These are phyloP conservation scores for Dianthus caryophyllus DNA, from an alignment of 148 eudicot species.

Conservation along the genomic window DNA sequence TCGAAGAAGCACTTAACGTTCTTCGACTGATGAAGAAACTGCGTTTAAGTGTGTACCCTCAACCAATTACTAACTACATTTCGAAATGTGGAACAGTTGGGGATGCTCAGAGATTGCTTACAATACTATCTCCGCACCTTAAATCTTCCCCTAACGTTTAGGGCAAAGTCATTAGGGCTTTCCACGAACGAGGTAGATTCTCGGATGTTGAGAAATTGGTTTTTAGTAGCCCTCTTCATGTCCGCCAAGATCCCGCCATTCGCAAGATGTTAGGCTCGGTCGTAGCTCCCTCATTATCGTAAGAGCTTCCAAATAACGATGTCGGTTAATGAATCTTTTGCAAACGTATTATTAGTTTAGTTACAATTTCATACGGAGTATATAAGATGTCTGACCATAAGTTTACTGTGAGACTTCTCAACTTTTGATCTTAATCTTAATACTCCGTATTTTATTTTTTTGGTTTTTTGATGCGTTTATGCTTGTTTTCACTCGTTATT, in stretches of 20 bases:
- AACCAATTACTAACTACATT: constrained; percentile 52
- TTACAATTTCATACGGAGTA: no score
- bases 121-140: constrained; percentile 36
- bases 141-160: constrained; percentile 49
- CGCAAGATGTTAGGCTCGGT: constrained; percentile 49
- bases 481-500: no score
- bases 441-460: no score
- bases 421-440: no score
- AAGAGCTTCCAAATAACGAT: not conserved
- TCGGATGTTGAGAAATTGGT: constrained; percentile 76
- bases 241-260: constrained; percentile 48
- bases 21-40: constrained; percentile 65
- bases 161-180: constrained; percentile 40
- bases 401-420: no score
- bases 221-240: constrained; percentile 51
- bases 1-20: constrained; percentile 63
- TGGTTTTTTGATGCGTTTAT: no score
- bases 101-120: constrained; percentile 57
- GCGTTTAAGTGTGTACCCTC: constrained; percentile 46
- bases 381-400: no score
- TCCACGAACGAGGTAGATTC: constrained; percentile 59
- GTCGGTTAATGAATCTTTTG: no score
- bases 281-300: constrained; percentile 9
- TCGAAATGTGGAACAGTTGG: constrained; percentile 57
- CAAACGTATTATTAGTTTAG: no score